Conservation (phyloP, 2,329 filamentous ascomycete species). For the Pseudogymnoascus sp. region DNA sequence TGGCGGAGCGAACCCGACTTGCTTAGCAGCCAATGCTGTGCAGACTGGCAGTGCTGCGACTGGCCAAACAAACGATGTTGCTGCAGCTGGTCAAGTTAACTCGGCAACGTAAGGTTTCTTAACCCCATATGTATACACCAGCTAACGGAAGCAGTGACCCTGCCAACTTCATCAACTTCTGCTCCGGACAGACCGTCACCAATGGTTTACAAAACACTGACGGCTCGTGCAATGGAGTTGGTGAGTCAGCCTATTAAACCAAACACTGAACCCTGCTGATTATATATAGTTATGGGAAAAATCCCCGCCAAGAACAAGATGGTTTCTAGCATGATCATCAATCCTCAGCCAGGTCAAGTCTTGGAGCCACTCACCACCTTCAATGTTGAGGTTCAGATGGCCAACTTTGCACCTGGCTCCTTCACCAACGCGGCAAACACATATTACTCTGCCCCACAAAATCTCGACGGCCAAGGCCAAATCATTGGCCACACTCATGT, state of each 20-base stretch:
- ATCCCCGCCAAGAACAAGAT: conserved; percentile 27
- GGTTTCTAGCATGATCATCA: conserved; percentile 26
- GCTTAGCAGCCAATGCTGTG: conserved; percentile 30
- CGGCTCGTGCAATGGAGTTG: conserved; percentile 50
- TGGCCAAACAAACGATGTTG: conserved; percentile 36
- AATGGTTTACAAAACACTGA: conserved; percentile 49
- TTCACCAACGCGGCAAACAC: conserved; percentile 34
- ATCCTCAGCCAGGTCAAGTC: conserved; percentile 23
- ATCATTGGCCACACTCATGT: conserved; percentile 35
- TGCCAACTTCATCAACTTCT: conserved; percentile 26
- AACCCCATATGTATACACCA: background rate
- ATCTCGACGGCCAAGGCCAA: conserved; percentile 24
- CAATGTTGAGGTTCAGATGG: conserved; percentile 30
- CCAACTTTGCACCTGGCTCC: conserved; percentile 30
- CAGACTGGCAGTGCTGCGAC: conserved; percentile 29
- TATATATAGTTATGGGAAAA: conserved; percentile 26
- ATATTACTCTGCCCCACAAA: conserved; percentile 35
- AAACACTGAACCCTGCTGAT: background rate
- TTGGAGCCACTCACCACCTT: conserved; percentile 21
- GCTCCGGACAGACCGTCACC: conserved; percentile 37
- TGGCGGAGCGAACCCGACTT: conserved; percentile 27
- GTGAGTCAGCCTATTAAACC: conserved; percentile 15
- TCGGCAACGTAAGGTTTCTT: conserved; percentile 26
- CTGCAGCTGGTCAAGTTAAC: conserved; percentile 26
- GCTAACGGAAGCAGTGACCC: conserved; percentile 39